Evolutionary conservation across 2,329 filamentous ascomycete genomes (phyloP).

Genomic region (Didymella glomerata): DNA sequence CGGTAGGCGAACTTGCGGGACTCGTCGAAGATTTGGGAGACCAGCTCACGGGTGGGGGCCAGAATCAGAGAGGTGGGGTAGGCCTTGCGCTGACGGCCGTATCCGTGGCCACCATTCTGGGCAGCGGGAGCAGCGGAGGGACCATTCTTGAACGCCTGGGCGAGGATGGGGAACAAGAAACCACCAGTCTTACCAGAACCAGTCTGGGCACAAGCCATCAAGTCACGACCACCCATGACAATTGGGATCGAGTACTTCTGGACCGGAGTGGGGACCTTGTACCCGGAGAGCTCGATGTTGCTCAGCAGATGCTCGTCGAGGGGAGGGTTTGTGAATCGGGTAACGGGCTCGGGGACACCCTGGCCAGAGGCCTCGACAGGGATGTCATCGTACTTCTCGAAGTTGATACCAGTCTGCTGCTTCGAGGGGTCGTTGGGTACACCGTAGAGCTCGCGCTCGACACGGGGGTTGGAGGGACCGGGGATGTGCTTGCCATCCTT

Average conservation of each 20-base stretch:
- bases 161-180: slow-evolving; percentile 98
- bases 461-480: slow-evolving; percentile 83
- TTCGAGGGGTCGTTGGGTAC: slow-evolving; percentile 89
- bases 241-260: slow-evolving; percentile 99
- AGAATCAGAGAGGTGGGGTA: slow-evolving; percentile 96
- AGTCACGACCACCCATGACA: slow-evolving; percentile 94
- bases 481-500: slow-evolving; percentile 95
- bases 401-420: slow-evolving; percentile 99
- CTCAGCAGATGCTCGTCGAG: slow-evolving; percentile 90
- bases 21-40: slow-evolving; percentile 98
- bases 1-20: slow-evolving; percentile 98
- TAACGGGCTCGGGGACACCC: slow-evolving; percentile 90
- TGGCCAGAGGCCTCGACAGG: slow-evolving; percentile 96
- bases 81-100: slow-evolving; percentile 94
- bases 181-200: slow-evolving; percentile 99
- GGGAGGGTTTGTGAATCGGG: slow-evolving; percentile 90
- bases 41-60: slow-evolving; percentile 95
- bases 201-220: slow-evolving; percentile 99
- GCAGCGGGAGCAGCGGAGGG: slow-evolving; percentile 74
- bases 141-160: slow-evolving; percentile 93
- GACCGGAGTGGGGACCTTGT: slow-evolving; percentile 95
- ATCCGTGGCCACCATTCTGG: slow-evolving; percentile 69
- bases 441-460: slow-evolving; percentile 97
- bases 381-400: slow-evolving; percentile 99
- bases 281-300: slow-evolving; percentile 94